phyloP scores from a whole-genome alignment of 495 filamentous ascomycete genomes.

The Evansstolkia leycettana region DNA sequence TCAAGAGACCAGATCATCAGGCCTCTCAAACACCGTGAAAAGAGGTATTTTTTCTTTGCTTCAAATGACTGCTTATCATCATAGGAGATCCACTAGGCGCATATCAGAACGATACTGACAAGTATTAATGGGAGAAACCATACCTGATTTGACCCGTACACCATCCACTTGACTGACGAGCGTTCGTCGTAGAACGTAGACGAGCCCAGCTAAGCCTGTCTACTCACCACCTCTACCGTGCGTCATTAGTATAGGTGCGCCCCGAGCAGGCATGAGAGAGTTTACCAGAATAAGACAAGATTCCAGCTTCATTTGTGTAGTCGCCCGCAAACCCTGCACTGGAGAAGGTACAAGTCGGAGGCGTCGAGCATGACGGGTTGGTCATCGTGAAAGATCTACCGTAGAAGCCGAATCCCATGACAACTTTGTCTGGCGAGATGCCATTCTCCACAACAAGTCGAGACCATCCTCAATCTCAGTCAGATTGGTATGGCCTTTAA shows the following conservation, averaged over 20 bases:
- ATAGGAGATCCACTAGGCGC: conserved; percentile 27
- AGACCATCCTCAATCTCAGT: conserved; percentile 25
- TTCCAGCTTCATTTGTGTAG: conserved; percentile 13
- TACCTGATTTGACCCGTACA: conserved; percentile 7
- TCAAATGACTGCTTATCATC: conserved; percentile 26
- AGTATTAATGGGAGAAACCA: conserved; percentile 22
- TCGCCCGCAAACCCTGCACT: conserved; percentile 20
- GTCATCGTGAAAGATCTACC: conserved; percentile 25
- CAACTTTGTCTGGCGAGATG: conserved; percentile 18
- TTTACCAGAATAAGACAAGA: conserved; percentile 25
- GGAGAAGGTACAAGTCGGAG: conserved; percentile 8
- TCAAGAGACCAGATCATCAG: conserved; percentile 22
- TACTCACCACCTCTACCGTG: too few species aligned
- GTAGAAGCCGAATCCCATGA: conserved; percentile 32
- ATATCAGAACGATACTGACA: conserved; percentile 19
- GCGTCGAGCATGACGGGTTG: conserved; percentile 10
- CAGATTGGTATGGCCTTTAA: conserved; percentile 23
- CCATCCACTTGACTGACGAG: conserved; percentile 12
- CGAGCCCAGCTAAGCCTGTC: too few species aligned
- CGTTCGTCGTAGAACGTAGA: conserved; percentile 9
- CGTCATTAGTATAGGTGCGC: too few species aligned
- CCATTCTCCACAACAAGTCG: conserved; percentile 26
- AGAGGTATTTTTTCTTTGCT: conserved; percentile 23
- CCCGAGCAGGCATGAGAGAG: conserved; percentile 6
- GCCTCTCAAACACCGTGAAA: conserved; percentile 19